phyloP scores from a whole-genome alignment of 108 stramenopile species.

The Conticribra weissflogii region DNA sequence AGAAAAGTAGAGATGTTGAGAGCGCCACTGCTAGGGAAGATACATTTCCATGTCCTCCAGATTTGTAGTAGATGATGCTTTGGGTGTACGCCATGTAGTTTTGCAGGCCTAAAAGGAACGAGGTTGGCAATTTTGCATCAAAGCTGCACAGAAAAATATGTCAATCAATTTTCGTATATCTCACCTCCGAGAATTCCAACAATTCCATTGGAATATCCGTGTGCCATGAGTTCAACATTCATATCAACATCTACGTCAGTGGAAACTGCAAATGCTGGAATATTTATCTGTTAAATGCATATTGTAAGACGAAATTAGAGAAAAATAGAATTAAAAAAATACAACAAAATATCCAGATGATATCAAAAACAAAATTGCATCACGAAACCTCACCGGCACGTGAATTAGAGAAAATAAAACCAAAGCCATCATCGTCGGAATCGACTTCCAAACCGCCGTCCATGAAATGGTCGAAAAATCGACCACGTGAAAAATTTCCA shows the following conservation, averaged over 20 bases:
- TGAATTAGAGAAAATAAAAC: conserved; percentile 78
- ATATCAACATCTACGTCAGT: conserved; percentile 73
- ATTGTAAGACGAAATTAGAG: too few species aligned
- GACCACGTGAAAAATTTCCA: conserved; percentile 43
- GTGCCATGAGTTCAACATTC: conserved; percentile 80
- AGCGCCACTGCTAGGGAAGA: conserved; percentile 55
- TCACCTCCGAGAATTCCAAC: conserved; percentile 59
- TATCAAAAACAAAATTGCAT: not conserved
- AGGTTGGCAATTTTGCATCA: too few species aligned
- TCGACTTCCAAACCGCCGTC: conserved; percentile 54
- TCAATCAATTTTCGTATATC: not conserved
- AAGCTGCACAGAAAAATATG: not conserved
- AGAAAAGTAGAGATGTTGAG: conserved; percentile 59
- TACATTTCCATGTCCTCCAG: conserved; percentile 62
- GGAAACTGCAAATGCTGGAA: conserved; percentile 83
- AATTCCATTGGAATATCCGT: conserved; percentile 75
- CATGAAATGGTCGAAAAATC: conserved; percentile 60
- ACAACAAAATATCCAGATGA: too few species aligned
- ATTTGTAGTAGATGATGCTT: conserved; percentile 72
- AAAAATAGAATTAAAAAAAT: conserved; percentile 2
- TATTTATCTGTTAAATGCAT: conserved; percentile 64
- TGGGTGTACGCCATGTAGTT: conserved; percentile 81
- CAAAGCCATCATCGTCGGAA: conserved; percentile 70
- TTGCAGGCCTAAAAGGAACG: conserved; percentile 49
- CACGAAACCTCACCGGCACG: conserved; percentile 41